A percentile compares a stretch with the other conserved stretches of the same genome.
phyloP scores from a whole-genome alignment of 805 yeast genomes.

The Metschnikowia picachoensis region DNA sequence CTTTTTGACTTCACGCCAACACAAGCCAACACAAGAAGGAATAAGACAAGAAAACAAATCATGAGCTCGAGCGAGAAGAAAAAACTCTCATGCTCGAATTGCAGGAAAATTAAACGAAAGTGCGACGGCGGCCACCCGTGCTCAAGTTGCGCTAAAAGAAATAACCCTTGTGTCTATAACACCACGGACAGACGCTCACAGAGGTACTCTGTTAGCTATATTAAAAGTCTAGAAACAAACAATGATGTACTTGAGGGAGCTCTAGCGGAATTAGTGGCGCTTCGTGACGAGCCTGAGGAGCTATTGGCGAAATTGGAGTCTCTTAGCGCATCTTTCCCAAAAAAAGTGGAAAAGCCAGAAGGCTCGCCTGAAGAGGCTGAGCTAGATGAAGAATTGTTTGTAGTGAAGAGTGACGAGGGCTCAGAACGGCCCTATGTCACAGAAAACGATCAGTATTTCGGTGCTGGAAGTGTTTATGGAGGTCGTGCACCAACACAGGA shows the following conservation, averaged over 20 bases:
- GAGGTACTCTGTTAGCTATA: slow-evolving; percentile 17
- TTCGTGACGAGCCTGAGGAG: slow-evolving; percentile 14
- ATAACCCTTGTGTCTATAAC: slow-evolving; percentile 14
- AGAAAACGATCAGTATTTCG: slow-evolving; percentile 13
- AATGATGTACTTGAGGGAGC: slow-evolving; percentile 15
- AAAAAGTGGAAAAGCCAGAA: slow-evolving; percentile 3
- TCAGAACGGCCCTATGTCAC: slow-evolving; percentile 6
- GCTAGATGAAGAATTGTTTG: slow-evolving; percentile 6
- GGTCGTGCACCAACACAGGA: slow-evolving; percentile 5
- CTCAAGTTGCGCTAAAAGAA: slow-evolving; percentile 13
- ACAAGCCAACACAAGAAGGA: neutral
- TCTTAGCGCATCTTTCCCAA: slow-evolving; percentile 10
- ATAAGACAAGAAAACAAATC: neutral
- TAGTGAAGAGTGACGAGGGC: slow-evolving; percentile 3
- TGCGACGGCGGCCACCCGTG: slow-evolving; percentile 19
- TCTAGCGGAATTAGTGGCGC: slow-evolving; percentile 12
- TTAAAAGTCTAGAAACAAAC: slow-evolving; percentile 18
- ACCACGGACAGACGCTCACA: slow-evolving; percentile 17
- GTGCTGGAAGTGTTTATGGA: slow-evolving; percentile 18
- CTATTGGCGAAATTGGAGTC: slow-evolving; percentile 15
- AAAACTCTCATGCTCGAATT: slow-evolving; percentile 16
- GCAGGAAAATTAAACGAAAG: slow-evolving; percentile 18
- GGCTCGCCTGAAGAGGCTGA: neutral
- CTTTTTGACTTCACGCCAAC: neutral
- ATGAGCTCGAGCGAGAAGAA: slow-evolving; percentile 6